Evolutionary conservation across 352 stramenopile species (phyloP).

Genomic region (Globisporangium abappressorium): DNA sequence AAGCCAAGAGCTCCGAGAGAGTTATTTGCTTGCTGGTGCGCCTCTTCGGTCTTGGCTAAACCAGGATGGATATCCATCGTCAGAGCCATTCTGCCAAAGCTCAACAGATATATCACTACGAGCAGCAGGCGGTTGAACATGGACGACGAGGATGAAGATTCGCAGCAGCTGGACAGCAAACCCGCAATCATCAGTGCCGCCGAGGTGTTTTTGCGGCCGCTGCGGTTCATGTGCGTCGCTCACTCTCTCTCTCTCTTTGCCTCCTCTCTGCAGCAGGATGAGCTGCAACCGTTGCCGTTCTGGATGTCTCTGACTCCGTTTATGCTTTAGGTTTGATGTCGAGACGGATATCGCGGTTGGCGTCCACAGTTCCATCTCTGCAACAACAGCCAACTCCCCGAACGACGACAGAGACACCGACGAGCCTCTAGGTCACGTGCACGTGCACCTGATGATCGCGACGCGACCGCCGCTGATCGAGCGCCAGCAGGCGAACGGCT

Average conservation of each 20-base stretch:
- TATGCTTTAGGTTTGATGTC: conserved; percentile 41
- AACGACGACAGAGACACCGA: background rate
- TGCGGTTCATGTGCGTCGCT: conserved; percentile 45
- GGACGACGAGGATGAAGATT: conserved; percentile 8
- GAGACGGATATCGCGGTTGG: conserved; percentile 36
- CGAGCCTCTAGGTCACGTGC: conserved; percentile 23
- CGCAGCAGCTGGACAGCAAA: background rate
- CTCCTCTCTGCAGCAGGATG: background rate
- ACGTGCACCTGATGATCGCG: conserved; percentile 45
- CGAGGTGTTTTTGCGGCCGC: conserved; percentile 44
- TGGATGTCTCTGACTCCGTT: too few species aligned
- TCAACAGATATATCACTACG: background rate
- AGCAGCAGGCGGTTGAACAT: conserved; percentile 1
- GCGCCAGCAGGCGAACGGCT: conserved; percentile 28
- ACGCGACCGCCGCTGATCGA: conserved; percentile 30
- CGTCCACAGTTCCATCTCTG: too few species aligned
- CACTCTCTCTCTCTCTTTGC: background rate
- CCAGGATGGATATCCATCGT: background rate
- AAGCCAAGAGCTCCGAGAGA: too few species aligned
- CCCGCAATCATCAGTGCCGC: conserved; percentile 30
- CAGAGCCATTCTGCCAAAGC: background rate
- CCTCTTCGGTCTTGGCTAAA: background rate
- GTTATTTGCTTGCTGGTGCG: background rate
- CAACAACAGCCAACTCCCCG: background rate
- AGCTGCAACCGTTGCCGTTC: background rate